Evolutionary conservation across 108 stramenopile genomes (phyloP), one percentile per base, ranked within the genome.

Genomic region (Fragilariopsis cylindrus): DNA sequence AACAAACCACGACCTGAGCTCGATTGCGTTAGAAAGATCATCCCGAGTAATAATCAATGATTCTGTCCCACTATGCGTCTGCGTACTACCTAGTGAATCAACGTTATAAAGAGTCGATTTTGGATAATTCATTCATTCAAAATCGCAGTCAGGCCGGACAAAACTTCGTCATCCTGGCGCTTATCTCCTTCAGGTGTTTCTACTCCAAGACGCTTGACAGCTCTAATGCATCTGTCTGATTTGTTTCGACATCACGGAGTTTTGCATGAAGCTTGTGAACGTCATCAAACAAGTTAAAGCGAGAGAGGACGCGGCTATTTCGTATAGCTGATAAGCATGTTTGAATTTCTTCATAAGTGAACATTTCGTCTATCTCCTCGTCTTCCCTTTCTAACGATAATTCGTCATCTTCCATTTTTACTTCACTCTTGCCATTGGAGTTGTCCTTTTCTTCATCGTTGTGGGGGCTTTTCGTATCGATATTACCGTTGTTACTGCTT

Each of bases 11-110:
- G 54, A 9, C 70, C 92, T 64, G 3, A 82, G 60, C 15, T 62
- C n/a, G 47, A 84, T 74, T 11, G 90, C 92, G 63, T 86, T 74
- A 3, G 82, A 75, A 47, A 93, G 75, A 5, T 83, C 82, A 48
- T 70, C 50, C 48, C 85, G 82, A 67, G 84, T 86, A 15, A 88
- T 68, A 4, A 50, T 43, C 40, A 41, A 57, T 4, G 7, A 74
- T 30, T 30, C 30, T 2, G 30, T 30, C 30, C 30, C 30, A 30
- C 0, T 30, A 19, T 57, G 68, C 5, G 78, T 71, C 21, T 72
- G 62, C 0, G 76, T 48, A 18, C 65, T 70, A 8, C 88, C 85
- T 4, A 93, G 69, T 2, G 88, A 88, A 69, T 89, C 69, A 9
- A 90, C 65, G 73, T 92, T 87, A 44, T 54, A 53, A 57, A 87